phyloP scores from a whole-genome alignment of 805 yeast genomes.

The Barnettozyma botsteinii region DNA sequence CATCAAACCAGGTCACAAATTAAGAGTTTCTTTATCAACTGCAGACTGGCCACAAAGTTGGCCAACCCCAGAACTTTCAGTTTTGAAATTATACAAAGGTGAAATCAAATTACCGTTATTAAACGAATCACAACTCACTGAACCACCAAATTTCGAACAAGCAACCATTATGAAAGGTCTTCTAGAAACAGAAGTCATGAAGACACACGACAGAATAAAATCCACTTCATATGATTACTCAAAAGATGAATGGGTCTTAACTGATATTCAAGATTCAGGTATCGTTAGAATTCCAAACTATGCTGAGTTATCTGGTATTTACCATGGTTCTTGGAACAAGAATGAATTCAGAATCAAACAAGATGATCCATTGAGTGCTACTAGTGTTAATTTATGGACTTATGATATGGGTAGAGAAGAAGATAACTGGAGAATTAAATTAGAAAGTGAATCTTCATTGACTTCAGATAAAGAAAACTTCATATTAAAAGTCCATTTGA shows the following conservation, averaged over 20 bases:
- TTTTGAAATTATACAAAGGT: slow-evolving; percentile 29
- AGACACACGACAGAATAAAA: slow-evolving; percentile 22
- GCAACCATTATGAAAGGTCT: slow-evolving; percentile 26
- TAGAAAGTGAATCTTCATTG: slow-evolving; percentile 29
- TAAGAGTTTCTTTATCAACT: slow-evolving; percentile 37
- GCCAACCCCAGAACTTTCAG: slow-evolving; percentile 40
- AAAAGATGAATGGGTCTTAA: slow-evolving; percentile 16
- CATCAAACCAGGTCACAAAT: slow-evolving; percentile 31
- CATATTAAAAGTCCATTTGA: slow-evolving; percentile 27
- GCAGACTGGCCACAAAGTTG: slow-evolving; percentile 45
- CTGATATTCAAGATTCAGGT: slow-evolving; percentile 32
- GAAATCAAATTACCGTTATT: slow-evolving; percentile 28
- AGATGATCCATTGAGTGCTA: slow-evolving; percentile 35
- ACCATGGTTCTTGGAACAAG: slow-evolving; percentile 35
- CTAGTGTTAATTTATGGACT: slow-evolving; percentile 35
- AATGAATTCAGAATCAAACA: slow-evolving; percentile 34
- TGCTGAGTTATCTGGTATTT: slow-evolving; percentile 32
- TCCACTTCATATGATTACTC: slow-evolving; percentile 17
- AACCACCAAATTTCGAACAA: slow-evolving; percentile 28
- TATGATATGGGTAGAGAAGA: slow-evolving; percentile 36
- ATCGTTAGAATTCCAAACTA: slow-evolving; percentile 28
- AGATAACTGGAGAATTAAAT: slow-evolving; percentile 32
- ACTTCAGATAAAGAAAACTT: slow-evolving; percentile 30
- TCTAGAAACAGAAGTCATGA: slow-evolving; percentile 20
- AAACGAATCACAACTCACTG: slow-evolving; percentile 12